phyloP scores from a whole-genome alignment of 495 filamentous ascomycete species.

The Cenococcum geophilum region DNA sequence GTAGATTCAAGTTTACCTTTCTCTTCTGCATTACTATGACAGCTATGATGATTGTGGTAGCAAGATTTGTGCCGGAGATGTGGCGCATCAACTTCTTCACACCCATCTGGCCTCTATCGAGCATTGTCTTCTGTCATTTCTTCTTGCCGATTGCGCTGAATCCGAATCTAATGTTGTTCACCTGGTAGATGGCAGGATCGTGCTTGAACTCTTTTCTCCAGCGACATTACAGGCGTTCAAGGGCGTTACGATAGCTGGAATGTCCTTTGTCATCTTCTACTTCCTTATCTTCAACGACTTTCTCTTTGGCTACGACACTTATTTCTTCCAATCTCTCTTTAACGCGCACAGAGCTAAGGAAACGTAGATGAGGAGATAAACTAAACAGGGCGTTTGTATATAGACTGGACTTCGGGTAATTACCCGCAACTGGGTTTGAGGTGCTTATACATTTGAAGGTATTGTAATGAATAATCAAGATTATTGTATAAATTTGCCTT shows the following conservation, averaged over 20 bases:
- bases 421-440: too few relatives aligned
- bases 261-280: too few relatives aligned
- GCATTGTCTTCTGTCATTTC: slow-evolving; percentile 51
- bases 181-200: slow-evolving; percentile 32
- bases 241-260: too few relatives aligned
- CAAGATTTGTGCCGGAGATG: slow-evolving; percentile 42
- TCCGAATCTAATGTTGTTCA: slow-evolving; percentile 61
- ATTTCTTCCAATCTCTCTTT: too few relatives aligned
- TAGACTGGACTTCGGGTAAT: neutral
- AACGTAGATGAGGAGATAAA: too few relatives aligned
- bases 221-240: too few relatives aligned
- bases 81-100: slow-evolving; percentile 55
- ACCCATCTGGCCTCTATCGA: slow-evolving; percentile 53
- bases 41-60: slow-evolving; percentile 46
- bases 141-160: slow-evolving; percentile 57
- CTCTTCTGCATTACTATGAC: slow-evolving; percentile 44
- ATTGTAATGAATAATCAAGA: neutral
- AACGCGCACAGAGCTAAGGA: too few relatives aligned
- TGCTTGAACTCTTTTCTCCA: too few relatives aligned
- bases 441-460: neutral
- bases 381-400: neutral
- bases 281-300: too few relatives aligned
- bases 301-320: too few relatives aligned
- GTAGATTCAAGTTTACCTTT: slow-evolving; percentile 56
- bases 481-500: too few relatives aligned